Evolutionary conservation across 2,329 filamentous ascomycete genomes (phyloP), one percentile per base, ranked within the genome.

Genomic region (Verruconis gallopava): DNA sequence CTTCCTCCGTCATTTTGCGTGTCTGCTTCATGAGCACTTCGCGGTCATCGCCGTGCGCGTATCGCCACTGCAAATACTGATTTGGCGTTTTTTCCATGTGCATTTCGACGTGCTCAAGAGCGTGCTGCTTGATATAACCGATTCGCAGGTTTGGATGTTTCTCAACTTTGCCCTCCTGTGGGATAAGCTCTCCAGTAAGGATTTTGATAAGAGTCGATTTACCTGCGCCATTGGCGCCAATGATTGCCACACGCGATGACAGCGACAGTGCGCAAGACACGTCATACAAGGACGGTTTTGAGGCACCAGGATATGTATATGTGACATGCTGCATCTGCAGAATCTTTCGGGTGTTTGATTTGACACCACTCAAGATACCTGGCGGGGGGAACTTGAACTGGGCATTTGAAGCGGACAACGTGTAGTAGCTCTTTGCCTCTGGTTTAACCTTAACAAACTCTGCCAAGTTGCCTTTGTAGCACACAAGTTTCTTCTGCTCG

Each of bases 81-180:
- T 94, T 96, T 32, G 91, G 91, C 0, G 91, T 98, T 76, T 98
- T 98, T 65, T 98, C 91, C 52, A 96, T 71, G 58, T 98, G 91
- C 89, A 95, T 94, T 67, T 98, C 89, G 9, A 98, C 91, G 75
- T 98, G 91, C 71, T 98, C 91, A 11, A 98, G 73, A 35, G 91
- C 91, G 63, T 98, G 91, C 69, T 98, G 91, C 70, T 96, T 96
- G 69, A 98, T 96, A 70, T 98, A 98, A 42, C 91, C 91, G 54
- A 98, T 95, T 72, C 91, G 88, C 56, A 98, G 67, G 62, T 98
- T 98, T 51, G 91, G 91, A 62, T 98, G 91, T 71, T 96, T 96
- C 71, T 96, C 88, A 18, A 98, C 91, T 59, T 79, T 85, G 48
- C 91, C 91, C 15, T 65, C 64, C 48, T 81, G 81, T 13, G 85